Base-by-base conservation (phyloP, 1,284 basidiomycete genomes). In the Tausonia pullulans region DNA sequence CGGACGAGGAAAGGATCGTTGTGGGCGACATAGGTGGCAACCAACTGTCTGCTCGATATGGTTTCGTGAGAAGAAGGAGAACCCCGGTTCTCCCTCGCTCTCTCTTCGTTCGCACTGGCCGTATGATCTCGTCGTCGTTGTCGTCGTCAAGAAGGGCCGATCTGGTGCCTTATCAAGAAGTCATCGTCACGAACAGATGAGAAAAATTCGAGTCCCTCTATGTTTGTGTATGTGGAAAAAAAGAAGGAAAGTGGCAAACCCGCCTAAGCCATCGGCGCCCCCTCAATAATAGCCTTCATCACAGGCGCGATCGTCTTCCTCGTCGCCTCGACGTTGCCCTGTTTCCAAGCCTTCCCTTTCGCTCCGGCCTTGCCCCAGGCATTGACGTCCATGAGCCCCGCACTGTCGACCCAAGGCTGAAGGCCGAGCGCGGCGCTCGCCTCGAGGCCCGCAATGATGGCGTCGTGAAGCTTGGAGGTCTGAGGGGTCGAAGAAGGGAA, bases 221-320 rank as follows among this genome's bases (percentile, higher is more conserved):
- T 27, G 27, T 27, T 27, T 27, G 27, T 27, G 27, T 27, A 27
- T 27, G 27, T 27, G 27, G 27, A 27, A 27, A 27, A 27, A 27
- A 27, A 27, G 27, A 27, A 27, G 27, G 27, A 27, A 27, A 27
- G 1, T 27, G 27, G 27, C 27, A 27, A 27, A 27, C 27, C 27
- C 27, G 27, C 27, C 27, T 27, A 27, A 27, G 27, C 51, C n/a
- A 52, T 7, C 11, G 57, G 27, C 5, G 14, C 44, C 11, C 65
- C 65, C 27, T 61, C 61, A 14, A 66, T 40, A 8, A 63, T 46
- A 27, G 59, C 57, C 44, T 62, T 86, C 66, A 93, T 73, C 41
- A 90, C 71, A 4, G 93, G 92, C 39, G 90, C 90, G 4, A 86
- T 84, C 67, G 81, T 81, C 73, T 96, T 95, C 69, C 92, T 80